Base-by-base conservation (phyloP, 148 eudicot species). In the Beta vulgaris region DNA sequence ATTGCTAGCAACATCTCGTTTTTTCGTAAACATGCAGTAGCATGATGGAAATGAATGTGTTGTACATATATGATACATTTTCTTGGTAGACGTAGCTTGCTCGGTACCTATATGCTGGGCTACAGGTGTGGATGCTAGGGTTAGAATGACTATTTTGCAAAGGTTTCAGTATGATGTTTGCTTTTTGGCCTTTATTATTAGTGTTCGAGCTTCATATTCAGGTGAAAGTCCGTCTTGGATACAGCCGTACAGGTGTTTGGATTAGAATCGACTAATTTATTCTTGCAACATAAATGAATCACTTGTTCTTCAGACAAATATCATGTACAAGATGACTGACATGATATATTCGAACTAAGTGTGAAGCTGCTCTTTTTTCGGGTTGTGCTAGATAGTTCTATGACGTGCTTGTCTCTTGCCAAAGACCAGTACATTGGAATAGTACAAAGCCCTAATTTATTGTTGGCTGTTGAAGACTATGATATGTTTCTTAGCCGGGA, bases 391-490 rank as follows among this genome's bases (percentile, higher is more conserved):
- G 32, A 43, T 40, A 58, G 39, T 58, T 48, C 15, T 28, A 9
- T 71, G 40, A 40, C 10, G 11, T 78, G 71, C 64, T 60, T 71
- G 19, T 15, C 21, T 71, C 49, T 29, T 37, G 46, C 64, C 25
- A 15, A 46, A 46, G 51, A 46, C 18, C 51, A 7, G 29, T 62
- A 35, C 29, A 43, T 54, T 76, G 60, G 1, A 32, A 59, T 25
- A 43, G 44, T 43, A 19, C 43, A 19, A 43, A 23, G 29, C 19
- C 14, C 10, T 68, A 51, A 28, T 39, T 43, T 10, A 43, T 35
- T 16, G 2, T 75, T 23, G 53, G 28, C 53, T 55, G 62, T 53
- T 68, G 19, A 58, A 35, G 8, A 57, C 43, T 57, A 28, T 39
- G 12, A 36, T 53, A 53, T 66, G 64, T 19, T 46, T 16, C 36